These are phyloP conservation scores for Guadua angustifolia DNA, from an alignment of 176 grass and related monocot species.

Conservation along the genomic window DNA sequence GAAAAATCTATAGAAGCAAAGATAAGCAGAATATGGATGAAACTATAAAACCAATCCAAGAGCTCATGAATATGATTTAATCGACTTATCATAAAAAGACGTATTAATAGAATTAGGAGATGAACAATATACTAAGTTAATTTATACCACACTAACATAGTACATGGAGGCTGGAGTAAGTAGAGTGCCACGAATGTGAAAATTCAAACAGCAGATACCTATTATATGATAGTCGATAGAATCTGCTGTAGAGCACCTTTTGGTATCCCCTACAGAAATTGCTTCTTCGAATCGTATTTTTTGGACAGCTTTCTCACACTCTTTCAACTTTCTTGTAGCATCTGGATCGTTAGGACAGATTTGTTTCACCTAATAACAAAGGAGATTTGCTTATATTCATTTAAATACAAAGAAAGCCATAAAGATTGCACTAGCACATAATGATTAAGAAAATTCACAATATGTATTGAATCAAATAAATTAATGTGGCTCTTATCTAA, in stretches of 20 bases:
- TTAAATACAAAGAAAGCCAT: background rate
- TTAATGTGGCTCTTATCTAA: background rate
- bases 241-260: slow-evolving; percentile 56
- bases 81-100: background rate
- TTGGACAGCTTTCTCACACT: slow-evolving; percentile 93
- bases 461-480: background rate
- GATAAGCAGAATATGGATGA: background rate
- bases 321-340: slow-evolving; percentile 87
- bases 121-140: background rate
- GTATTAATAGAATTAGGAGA: background rate
- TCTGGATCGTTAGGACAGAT: slow-evolving; percentile 83
- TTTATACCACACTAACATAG: background rate
- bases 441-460: background rate
- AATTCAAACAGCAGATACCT: slow-evolving; percentile 54
- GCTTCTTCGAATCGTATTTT: slow-evolving; percentile 92
- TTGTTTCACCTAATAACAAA: slow-evolving; percentile 76
- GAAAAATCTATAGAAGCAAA: background rate
- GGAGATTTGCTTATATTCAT: background rate
- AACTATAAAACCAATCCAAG: background rate
- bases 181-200: background rate
- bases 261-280: slow-evolving; percentile 62
- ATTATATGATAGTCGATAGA: slow-evolving; percentile 76
- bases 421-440: background rate
- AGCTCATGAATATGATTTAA: background rate
- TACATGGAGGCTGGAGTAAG: background rate